Evolutionary conservation across 148 eudicot species (phyloP), one percentile per base, ranked within the genome.

Genomic region (Vaccinium vitisidaea): DNA sequence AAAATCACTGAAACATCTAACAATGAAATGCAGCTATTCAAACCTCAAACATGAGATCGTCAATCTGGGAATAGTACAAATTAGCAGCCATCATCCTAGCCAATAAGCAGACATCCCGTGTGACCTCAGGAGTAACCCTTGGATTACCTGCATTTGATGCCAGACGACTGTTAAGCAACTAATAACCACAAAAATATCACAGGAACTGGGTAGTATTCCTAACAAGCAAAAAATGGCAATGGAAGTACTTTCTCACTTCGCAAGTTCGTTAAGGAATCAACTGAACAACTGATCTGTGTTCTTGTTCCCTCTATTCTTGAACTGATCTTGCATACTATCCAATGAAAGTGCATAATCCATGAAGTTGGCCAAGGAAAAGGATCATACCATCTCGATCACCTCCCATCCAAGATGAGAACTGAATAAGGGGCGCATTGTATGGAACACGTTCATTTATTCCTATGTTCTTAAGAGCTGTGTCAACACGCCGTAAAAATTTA

Each of bases 51-150:
- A 97, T 97, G 88, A 97, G 98, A 88, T 97, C 99, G 90, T 97
- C 99, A 74, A 97, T 97, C 88, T 95, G 95, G 82, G 99, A 93
- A 79, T 93, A 97, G 90, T 97, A 95, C 82, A 97, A 89, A 85
- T 97, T 97, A 86, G 98, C 98, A 86, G 99, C 99, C 99, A 97
- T 97, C 99, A 97, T 94, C 90, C 99, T 90, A 49, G 99, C 98
- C 88, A 97, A 88, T 88, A 97, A 90, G 90, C 99, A 97, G 74
- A 97, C 99, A 84, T 97, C 99, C 84, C 99, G 87, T n/a, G 99
- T 97, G 58, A 97, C 99, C 91, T 97, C 99, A 82, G 99, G 99
- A 48, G 99, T 97, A 55, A 97, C 99, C 90, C 99, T 93, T 76
- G 99, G 99, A 83, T 97, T 97, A 78, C 99, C 98, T 97, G 90